Base-by-base conservation (phyloP, 2,329 filamentous ascomycete species). In the Colletotrichum cuscutae region DNA sequence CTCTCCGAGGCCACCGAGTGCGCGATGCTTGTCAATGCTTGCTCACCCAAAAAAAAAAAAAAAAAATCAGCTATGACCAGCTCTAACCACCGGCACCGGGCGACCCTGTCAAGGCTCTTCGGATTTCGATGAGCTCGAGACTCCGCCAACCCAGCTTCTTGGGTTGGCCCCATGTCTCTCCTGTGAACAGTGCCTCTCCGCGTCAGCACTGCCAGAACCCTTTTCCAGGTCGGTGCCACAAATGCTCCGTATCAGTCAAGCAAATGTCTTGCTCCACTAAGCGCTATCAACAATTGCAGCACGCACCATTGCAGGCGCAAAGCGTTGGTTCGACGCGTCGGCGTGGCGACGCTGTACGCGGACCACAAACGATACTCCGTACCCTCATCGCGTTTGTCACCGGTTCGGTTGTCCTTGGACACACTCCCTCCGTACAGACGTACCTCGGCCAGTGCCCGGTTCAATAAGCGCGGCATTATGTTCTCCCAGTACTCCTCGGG, bases 131-230 rank as follows among this genome's bases (percentile, higher is more conserved):
- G 22, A 57, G n/a, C 9, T 57, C 37, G 28, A 26, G 58, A 30
- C 54, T 60, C 68, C 68, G 60, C 46, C 65, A 49, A 60, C 54
- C 66, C 65, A 56, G 66, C 52, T 30, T 32, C 54, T 49, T 70
- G 70, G 70, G 35, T 61, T 42, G 19, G 13, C 70, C 42, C 65
- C 66, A 61, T 35, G 54, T 49, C 46, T 61, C 46, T 49, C 56
- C 54, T 56, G 28, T 26, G 61, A 35, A 22, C 28, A 19, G 61
- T 65, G 60, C 46, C 49, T 37, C 49, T 24, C 60, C 52, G 49
- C 32, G 49, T 26, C 49, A 54, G 35, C 46, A 46, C 26, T 35
- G 42, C 42, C 54, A 54, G 54, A 42, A 30, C 52, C 42, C 19
- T 54, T 53, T 54, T 56, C 22, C 22, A 8, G 46, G 2, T 24